These are phyloP conservation scores for Metschnikowia noctiluminum DNA, from an alignment of 805 yeast species.

Conservation along the genomic window DNA sequence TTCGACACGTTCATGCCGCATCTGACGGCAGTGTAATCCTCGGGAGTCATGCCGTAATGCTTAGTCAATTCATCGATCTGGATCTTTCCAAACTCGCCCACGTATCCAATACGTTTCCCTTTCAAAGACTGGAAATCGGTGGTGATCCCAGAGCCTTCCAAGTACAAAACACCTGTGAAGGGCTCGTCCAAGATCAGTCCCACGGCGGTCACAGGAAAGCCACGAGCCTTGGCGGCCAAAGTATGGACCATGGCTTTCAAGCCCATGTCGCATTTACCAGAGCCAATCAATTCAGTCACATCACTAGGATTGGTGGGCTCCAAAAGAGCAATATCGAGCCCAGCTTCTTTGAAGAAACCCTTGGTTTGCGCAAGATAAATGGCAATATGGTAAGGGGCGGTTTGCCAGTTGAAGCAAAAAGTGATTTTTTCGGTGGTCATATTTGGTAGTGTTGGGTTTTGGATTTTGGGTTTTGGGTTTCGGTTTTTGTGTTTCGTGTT, in stretches of 20 bases:
- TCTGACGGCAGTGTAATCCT: constrained; percentile 55
- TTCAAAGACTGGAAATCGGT: constrained; percentile 49
- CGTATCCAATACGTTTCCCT: constrained; percentile 54
- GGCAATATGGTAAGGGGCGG: constrained; percentile 56
- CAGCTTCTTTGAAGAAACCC: constrained; percentile 50
- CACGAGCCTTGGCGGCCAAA: constrained; percentile 57
- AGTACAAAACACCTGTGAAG: constrained; percentile 52
- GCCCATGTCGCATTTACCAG: constrained; percentile 58
- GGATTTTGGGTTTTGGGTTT: background rate
- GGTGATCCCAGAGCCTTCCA: constrained; percentile 50
- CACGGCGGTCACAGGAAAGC: constrained; percentile 53
- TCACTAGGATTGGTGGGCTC: constrained; percentile 59
- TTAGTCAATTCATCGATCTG: constrained; percentile 55
- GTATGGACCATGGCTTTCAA: constrained; percentile 61
- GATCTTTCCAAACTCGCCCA: constrained; percentile 58
- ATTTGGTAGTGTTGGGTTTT: background rate
- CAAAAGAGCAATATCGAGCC: constrained; percentile 48
- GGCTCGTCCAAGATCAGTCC: constrained; percentile 57
- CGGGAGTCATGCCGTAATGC: constrained; percentile 54
- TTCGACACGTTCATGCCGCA: constrained; percentile 61
- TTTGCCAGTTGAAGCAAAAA: constrained; percentile 52
- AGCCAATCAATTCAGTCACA: constrained; percentile 54
- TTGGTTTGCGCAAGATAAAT: constrained; percentile 46
- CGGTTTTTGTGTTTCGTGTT: background rate
- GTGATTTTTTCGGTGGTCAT: constrained; percentile 42